Evolutionary conservation across 192 early-diverging fungal species (phyloP), one percentile per base, ranked within the genome.

Genomic region (Ambispora gerdemannii): DNA sequence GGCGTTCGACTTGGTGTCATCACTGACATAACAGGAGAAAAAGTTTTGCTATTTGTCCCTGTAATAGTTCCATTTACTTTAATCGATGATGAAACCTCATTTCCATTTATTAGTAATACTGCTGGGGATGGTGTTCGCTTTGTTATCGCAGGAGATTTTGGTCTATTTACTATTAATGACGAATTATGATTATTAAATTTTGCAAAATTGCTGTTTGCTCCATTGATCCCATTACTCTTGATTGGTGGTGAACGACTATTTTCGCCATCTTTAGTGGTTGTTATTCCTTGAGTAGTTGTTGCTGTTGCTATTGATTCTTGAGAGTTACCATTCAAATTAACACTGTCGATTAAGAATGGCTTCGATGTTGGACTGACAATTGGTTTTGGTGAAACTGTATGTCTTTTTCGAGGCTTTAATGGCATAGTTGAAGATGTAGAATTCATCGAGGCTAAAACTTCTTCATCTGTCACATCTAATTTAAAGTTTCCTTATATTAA

Each of bases 381-480:
- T 43, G 38, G 38, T 43, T 43, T 43, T 22, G 24, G 7, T 30
- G 3, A 10, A 7, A 20, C 4, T 20, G 30, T 66, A 15, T 50
- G 33, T 1, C 47, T 24, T 17, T 66, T 66, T n/a, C 47, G 63
- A 66, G 50, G 28, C 50, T 66, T 66, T 50, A n/a, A 30, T 10
- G 63, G 63, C 49, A 66, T 66, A 19, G 63, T 31, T 30, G 63
- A 3, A 31, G 63, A 38, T 50, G 30, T 27, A 28, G 38, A 43
- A 43, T 22, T 58, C 67, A 58, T 70, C 4, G 51, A 70, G 38
- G 51, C 67, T 25, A 70, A 36, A 4, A 70, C 67, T 34, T 58
- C 53, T 43, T 70, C 67, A 43, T 70, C 67, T 17, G 51, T 58
- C 35, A 70, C 53, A 38, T 70, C 67, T 70, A 36, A 22, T 34